Base-by-base conservation (phyloP, 768 basidiomycete species). In the Tylopilus cervinicoccineus region DNA sequence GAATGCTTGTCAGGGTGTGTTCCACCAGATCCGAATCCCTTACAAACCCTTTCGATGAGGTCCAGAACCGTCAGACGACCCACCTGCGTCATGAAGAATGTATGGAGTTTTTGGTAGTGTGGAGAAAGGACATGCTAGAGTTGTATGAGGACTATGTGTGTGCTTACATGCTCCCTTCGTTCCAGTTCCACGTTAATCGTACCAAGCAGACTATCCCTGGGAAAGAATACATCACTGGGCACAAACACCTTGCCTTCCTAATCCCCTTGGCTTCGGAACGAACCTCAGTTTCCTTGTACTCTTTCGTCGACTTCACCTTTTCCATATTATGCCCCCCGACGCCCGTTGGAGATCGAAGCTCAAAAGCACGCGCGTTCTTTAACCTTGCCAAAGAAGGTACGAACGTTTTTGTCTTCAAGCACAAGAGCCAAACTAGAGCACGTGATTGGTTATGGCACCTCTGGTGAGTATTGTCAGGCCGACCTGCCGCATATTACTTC, bases 401-500 rank as follows among this genome's bases (percentile, higher is more conserved):
- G 0, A 86, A 92, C 53, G 78, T 95, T 23, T 95, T 93, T 64
- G 75, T 95, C 24, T 88, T 94, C 67, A 94, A 95, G 59, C 58
- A 74, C 16, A 89, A 86, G 63, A 83, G 81, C 53, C 79, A 88
- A 24, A 83, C 86, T 6, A 73, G 91, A 43, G 85, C 88, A 2
- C 75, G 80, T 32, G 93, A 96, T 64, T 97, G 94, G 94, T 74
- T 82, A 38, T 96, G 93, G 93, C 76, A 80, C 44, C 70, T 96
- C 38, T 93, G 90, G 93, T 84, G 55, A 47, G 69, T 47, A 44
- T 26, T 31, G 6, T n/a, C 34, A 17, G 2, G 20, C 14, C 34
- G n/a, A 37, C 26, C 27, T 14, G 9, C 16, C 12, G 22, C 13
- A 36, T 17, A n/a, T 28, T 34, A 9, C 20, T 7, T 31, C 51